phyloP scores from a whole-genome alignment of 768 basidiomycete species.

The Phaeotremella skinneri region DNA sequence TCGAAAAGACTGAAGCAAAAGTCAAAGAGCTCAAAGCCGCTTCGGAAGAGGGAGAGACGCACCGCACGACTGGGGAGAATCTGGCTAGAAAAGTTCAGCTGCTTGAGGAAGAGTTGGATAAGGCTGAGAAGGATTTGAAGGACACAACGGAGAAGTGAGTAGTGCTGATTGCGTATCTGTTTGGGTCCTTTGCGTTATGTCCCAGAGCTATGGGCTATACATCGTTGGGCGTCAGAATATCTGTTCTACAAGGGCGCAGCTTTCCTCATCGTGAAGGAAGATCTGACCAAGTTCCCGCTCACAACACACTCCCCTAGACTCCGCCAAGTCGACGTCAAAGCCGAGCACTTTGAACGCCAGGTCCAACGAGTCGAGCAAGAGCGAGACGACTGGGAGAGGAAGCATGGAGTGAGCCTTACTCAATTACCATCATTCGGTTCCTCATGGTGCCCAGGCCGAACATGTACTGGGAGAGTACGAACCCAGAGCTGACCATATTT shows the following conservation, averaged over 20 bases:
- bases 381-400: slow-evolving; percentile 89
- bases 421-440: neutral
- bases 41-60: slow-evolving; percentile 66
- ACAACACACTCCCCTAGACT: slow-evolving; percentile 63
- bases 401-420: slow-evolving; percentile 71
- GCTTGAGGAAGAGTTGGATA: slow-evolving; percentile 91
- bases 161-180: neutral
- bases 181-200: too few species aligned
- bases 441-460: too few species aligned
- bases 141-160: slow-evolving; percentile 95
- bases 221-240: too few species aligned
- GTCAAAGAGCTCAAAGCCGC: slow-evolving; percentile 65
- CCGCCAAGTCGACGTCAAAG: slow-evolving; percentile 95
- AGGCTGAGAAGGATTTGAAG: slow-evolving; percentile 92
- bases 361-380: slow-evolving; percentile 82
- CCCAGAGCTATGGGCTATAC: too few species aligned
- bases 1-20: slow-evolving; percentile 69
- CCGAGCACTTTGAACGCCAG: slow-evolving; percentile 95
- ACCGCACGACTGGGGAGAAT: slow-evolving; percentile 69
- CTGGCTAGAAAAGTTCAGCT: slow-evolving; percentile 80
- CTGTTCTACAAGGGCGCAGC: neutral
- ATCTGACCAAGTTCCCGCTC: slow-evolving; percentile 12
- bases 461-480: too few species aligned
- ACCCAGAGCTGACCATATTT: slow-evolving; percentile 7
- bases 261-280: neutral